A percentile compares a stretch with the other conserved stretches of the same genome.
Conservation (phyloP, 164 flowering plant genomes). For the Stephania japonica region DNA sequence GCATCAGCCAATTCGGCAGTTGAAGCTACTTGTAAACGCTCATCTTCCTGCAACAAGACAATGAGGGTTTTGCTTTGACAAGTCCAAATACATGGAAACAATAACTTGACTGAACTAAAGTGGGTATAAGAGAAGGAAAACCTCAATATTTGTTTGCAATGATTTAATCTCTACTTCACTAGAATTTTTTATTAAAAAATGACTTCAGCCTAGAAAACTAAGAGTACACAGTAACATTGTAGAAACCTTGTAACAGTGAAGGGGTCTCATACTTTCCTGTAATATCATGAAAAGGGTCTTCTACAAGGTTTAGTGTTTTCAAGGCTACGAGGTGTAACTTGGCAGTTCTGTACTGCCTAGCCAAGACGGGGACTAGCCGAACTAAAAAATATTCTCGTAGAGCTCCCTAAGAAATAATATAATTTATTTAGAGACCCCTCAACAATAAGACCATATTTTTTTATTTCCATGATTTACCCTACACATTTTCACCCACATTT, state of each 20-base stretch:
- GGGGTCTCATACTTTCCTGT: background rate
- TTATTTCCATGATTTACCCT: too few species aligned
- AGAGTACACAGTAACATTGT: background rate
- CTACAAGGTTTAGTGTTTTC: background rate
- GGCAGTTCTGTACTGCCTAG: too few species aligned
- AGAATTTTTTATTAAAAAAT: too few species aligned
- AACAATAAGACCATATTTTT: too few species aligned
- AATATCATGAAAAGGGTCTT: background rate
- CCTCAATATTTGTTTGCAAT: background rate
- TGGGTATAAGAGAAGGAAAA: background rate
- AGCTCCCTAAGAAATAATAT: too few species aligned
- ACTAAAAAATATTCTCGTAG: too few species aligned
- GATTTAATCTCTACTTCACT: too few species aligned
- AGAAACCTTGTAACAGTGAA: background rate
- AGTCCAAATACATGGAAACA: background rate
- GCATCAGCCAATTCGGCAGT: constrained; percentile 18
- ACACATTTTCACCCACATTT: too few species aligned
- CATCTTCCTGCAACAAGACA: constrained; percentile 40
- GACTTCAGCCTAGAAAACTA: too few species aligned
- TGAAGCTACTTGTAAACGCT: constrained; percentile 18
- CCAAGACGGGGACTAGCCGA: too few species aligned
- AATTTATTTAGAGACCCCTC: too few species aligned
- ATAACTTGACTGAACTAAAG: background rate
- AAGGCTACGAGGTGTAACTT: too few species aligned
- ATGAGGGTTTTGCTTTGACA: constrained; percentile 1